Evolutionary conservation across 2,329 filamentous ascomycete species (phyloP).

Genomic region (Myriosclerotinia curreyana): DNA sequence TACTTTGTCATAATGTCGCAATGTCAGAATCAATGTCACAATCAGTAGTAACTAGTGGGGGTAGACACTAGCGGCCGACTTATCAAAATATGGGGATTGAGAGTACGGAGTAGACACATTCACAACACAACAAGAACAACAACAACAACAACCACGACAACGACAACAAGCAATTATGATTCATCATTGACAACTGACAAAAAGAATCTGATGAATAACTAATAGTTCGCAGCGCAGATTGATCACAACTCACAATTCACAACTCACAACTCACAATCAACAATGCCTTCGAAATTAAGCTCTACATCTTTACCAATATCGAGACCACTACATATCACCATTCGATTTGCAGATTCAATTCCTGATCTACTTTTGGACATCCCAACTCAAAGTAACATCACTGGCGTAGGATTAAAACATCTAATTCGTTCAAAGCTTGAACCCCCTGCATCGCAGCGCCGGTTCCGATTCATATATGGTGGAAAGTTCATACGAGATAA

Average conservation of each 20-base stretch:
- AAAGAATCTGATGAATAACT: neutral
- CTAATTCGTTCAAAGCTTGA: conserved; percentile 72
- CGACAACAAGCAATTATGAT: neutral
- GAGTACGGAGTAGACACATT: neutral
- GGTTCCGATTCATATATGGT: conserved; percentile 84
- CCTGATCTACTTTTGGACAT: conserved; percentile 82
- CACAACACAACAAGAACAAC: neutral
- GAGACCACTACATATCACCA: conserved; percentile 65
- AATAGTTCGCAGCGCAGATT: neutral
- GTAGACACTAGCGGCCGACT: neutral
- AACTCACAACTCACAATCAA: neutral
- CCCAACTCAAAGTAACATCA: conserved; percentile 62
- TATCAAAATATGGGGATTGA: neutral
- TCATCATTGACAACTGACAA: neutral
- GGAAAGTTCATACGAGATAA: conserved; percentile 81
- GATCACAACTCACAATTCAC: neutral
- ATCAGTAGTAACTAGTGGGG: too few relatives aligned
- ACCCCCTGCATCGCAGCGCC: conserved; percentile 57
- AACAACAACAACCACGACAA: too few relatives aligned
- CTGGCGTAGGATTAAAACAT: conserved; percentile 76
- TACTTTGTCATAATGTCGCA: conserved; percentile 20
- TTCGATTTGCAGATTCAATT: conserved; percentile 85
- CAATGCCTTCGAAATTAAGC: conserved; percentile 16
- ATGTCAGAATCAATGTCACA: neutral
- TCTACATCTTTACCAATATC: conserved; percentile 4